A percentile compares a stretch with the other conserved stretches of the same genome.
Evolutionary conservation across 352 stramenopile genomes (phyloP).

Genomic region (Phytophthora megakarya): DNA sequence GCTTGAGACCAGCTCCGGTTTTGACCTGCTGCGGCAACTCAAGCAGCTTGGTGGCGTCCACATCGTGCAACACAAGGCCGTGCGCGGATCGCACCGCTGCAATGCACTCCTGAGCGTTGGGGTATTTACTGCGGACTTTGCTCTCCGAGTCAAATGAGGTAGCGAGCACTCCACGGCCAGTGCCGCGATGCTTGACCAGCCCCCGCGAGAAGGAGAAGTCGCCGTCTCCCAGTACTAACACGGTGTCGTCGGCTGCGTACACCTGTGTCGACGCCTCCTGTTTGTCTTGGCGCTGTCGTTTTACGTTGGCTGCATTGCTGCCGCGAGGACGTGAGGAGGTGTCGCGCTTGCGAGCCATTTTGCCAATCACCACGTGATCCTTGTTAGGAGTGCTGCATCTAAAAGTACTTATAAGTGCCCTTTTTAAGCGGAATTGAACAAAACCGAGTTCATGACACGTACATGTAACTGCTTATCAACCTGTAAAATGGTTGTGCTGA

Average conservation of each 20-base stretch:
- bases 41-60: constrained; percentile 85
- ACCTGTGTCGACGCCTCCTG: constrained; percentile 28
- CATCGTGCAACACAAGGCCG: constrained; percentile 66
- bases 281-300: constrained; percentile 31
- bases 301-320: constrained; percentile 13
- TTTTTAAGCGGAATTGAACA: too few species aligned
- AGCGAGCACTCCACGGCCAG: constrained; percentile 59
- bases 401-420: too few species aligned
- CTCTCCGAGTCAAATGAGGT: constrained; percentile 82
- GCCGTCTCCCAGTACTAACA: constrained; percentile 82
- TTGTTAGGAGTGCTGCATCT: too few species aligned
- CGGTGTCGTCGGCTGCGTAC: constrained; percentile 59
- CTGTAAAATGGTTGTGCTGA: neutral
- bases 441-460: constrained; percentile 10
- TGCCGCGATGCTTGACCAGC: constrained; percentile 65
- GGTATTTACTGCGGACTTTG: constrained; percentile 74
- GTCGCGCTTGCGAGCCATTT: constrained; percentile 43
- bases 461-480: constrained; percentile 17
- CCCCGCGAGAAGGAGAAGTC: constrained; percentile 86
- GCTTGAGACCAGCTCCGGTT: constrained; percentile 19
- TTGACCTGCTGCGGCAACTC: constrained; percentile 45
- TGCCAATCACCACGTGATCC: constrained; percentile 33
- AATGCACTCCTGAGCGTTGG: constrained; percentile 78
- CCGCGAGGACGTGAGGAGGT: constrained; percentile 15
- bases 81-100: constrained; percentile 43